A percentile compares a stretch with the other conserved stretches of the same genome.
Conservation (phyloP, 306 rosid species). For the Dryas alaskensis region DNA sequence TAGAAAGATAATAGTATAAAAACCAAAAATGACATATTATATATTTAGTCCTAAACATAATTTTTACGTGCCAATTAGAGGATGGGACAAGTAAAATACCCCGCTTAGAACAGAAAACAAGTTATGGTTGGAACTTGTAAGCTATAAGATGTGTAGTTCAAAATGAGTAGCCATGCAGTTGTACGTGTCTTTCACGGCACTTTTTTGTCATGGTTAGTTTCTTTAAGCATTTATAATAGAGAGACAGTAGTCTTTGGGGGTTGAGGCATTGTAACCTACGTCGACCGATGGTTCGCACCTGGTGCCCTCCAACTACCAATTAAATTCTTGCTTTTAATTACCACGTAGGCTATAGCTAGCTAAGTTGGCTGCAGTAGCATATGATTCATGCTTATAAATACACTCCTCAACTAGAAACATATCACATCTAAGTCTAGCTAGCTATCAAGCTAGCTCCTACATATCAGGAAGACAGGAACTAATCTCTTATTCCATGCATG, state of each 20-base stretch:
- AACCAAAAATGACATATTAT: no score
- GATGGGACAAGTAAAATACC: no score
- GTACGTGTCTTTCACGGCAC: no score
- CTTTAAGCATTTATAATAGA: not conserved
- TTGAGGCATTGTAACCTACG: not conserved
- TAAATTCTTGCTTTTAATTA: not conserved
- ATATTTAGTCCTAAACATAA: no score
- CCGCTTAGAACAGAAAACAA: no score
- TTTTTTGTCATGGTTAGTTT: no score
- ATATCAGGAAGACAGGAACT: no score
- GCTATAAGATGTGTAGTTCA: no score
- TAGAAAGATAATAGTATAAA: no score
- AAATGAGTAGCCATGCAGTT: no score
- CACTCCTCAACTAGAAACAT: not conserved
- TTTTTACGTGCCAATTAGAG: no score
- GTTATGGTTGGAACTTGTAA: no score
- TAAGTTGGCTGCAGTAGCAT: not conserved
- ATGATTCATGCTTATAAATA: not conserved
- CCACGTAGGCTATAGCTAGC: not conserved
- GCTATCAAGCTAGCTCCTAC: not conserved
- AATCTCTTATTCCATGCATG: not conserved
- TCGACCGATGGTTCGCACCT: conserved; percentile 13
- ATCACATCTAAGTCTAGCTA: not conserved
- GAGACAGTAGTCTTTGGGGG: not conserved
- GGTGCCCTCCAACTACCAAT: conserved; percentile 22